Conservation (phyloP, 371 early-diverging fungal species). For the Rhizopus delemar region DNA sequence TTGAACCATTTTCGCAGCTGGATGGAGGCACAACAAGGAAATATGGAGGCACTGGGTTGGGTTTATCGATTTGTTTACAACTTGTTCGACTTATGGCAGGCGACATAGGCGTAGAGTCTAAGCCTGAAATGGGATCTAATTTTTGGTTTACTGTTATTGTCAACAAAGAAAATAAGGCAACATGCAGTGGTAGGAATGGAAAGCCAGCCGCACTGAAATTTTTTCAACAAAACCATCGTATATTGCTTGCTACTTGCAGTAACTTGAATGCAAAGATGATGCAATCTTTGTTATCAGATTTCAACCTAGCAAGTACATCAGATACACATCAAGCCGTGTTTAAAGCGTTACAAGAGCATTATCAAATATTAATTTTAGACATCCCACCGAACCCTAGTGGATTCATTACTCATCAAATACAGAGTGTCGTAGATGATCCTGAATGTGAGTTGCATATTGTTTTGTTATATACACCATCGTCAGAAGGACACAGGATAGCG, state of each 20-base stretch:
- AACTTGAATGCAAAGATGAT: constrained; percentile 47
- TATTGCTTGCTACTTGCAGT: constrained; percentile 41
- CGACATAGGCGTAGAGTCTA: constrained; percentile 51
- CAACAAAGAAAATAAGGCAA: constrained; percentile 25
- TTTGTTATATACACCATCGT: constrained; percentile 45
- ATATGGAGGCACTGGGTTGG: constrained; percentile 70
- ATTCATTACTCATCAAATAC: constrained; percentile 43
- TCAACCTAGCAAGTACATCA: constrained; percentile 28
- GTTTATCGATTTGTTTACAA: constrained; percentile 61
- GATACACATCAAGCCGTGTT: constrained; percentile 45
- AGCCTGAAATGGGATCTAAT: constrained; percentile 56
- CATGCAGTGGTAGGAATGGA: constrained; percentile 12
- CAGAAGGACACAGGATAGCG: constrained; percentile 48
- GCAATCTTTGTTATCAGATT: constrained; percentile 32
- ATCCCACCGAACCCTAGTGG: constrained; percentile 45
- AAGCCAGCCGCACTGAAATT: constrained; percentile 17
- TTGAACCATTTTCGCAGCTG: constrained; percentile 66
- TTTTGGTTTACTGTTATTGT: constrained; percentile 58
- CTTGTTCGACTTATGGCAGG: constrained; percentile 64
- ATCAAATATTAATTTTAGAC: constrained; percentile 43
- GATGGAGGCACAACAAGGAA: constrained; percentile 58
- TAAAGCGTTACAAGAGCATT: constrained; percentile 41
- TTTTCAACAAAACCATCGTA: constrained; percentile 25
- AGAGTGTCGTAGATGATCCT: constrained; percentile 49
- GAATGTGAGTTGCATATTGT: constrained; percentile 50